phyloP scores from a whole-genome alignment of 2,329 filamentous ascomycete genomes.

The Claviceps cyperi region DNA sequence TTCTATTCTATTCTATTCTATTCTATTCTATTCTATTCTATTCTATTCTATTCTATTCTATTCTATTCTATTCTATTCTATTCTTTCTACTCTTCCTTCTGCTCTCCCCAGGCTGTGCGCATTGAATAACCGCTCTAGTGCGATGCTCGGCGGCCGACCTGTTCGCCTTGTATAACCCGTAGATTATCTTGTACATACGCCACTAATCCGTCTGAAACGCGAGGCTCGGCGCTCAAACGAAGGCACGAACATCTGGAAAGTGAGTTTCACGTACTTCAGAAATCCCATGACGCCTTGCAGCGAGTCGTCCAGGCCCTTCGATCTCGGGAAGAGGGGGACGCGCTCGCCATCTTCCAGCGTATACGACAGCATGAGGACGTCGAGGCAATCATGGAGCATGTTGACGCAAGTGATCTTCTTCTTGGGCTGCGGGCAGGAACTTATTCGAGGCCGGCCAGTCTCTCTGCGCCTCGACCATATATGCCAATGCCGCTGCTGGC shows the following conservation, averaged over 20 bases:
- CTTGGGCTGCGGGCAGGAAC: background rate
- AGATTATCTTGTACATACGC: background rate
- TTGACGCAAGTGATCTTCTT: conserved; percentile 1
- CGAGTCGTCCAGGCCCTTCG: background rate
- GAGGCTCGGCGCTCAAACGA: background rate
- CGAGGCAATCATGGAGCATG: background rate
- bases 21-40: too few relatives aligned
- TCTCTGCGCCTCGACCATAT: background rate
- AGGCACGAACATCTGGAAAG: background rate
- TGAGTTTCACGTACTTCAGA: background rate
- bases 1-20: too few relatives aligned
- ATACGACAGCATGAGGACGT: background rate
- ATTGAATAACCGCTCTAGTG: background rate
- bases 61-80: too few relatives aligned
- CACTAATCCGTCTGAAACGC: background rate
- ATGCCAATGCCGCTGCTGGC: background rate
- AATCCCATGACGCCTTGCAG: background rate
- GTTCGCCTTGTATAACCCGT: background rate
- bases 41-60: too few relatives aligned
- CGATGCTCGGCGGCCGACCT: background rate
- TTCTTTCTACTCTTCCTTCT: too few relatives aligned
- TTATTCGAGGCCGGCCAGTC: background rate
- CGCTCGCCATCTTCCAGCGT: background rate
- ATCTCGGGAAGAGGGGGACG: background rate
- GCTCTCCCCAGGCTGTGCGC: background rate